These are phyloP conservation scores for Helianthus tuberosus DNA, from an alignment of 129 eudicot species.

Conservation along the genomic window DNA sequence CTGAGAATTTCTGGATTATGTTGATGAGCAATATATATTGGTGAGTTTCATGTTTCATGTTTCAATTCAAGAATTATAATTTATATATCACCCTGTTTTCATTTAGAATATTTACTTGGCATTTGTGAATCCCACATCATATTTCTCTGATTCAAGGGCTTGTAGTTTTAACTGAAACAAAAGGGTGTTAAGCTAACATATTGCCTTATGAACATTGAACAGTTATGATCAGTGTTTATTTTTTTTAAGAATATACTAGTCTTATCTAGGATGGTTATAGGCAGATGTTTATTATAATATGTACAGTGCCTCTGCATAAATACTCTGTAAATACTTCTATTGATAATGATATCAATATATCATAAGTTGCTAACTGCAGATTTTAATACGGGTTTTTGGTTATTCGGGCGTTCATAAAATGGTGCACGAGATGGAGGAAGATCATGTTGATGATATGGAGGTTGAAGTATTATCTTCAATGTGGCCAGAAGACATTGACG, in stretches of 20 bases:
- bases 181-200: background rate
- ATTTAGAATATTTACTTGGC: too few relatives aligned
- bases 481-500: slow-evolving; percentile 96
- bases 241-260: background rate
- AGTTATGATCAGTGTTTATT: background rate
- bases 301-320: background rate
- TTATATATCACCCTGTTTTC: slow-evolving; percentile 8
- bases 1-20: slow-evolving; percentile 25
- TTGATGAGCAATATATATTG: slow-evolving; percentile 20
- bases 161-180: background rate
- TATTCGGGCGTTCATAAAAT: slow-evolving; percentile 32
- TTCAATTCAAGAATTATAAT: slow-evolving; percentile 5
- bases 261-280: slow-evolving; percentile 3
- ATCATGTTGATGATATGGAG: slow-evolving; percentile 69
- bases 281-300: background rate
- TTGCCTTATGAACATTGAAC: background rate
- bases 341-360: slow-evolving; percentile 2
- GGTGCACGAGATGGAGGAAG: slow-evolving; percentile 51
- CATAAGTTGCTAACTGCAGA: slow-evolving; percentile 19
- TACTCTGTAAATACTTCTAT: background rate
- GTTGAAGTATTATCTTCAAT: slow-evolving; percentile 73
- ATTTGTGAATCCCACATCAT: too few relatives aligned
- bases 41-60: slow-evolving; percentile 28
- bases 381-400: slow-evolving; percentile 16
- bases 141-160: slow-evolving; percentile 12